Conservation (phyloP, 2,329 filamentous ascomycete genomes). For the Epichloe elymi region DNA sequence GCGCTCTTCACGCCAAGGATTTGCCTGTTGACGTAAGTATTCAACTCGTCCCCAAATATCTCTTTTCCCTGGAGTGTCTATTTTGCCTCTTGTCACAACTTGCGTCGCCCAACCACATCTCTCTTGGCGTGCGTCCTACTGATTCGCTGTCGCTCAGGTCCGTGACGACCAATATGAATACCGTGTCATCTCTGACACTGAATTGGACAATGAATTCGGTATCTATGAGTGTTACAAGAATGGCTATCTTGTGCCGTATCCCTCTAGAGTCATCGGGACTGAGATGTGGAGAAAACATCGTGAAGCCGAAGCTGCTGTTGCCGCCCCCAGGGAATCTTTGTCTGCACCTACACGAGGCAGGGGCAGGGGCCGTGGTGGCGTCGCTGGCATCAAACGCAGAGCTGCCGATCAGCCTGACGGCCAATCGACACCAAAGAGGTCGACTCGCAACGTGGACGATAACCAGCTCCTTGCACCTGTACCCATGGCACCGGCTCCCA, state of each 20-base stretch:
- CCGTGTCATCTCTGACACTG: constrained; percentile 30
- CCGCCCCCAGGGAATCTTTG: constrained; percentile 13
- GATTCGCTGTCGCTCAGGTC: constrained; percentile 16
- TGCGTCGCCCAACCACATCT: background rate
- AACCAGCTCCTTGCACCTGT: constrained; percentile 12
- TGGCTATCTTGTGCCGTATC: constrained; percentile 31
- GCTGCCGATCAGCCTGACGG: constrained; percentile 36
- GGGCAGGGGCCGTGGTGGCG: constrained; percentile 21
- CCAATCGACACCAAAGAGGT: constrained; percentile 36
- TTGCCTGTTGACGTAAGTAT: constrained; percentile 37
- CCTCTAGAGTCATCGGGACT: constrained; percentile 29
- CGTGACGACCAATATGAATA: constrained; percentile 32
- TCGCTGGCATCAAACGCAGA: constrained; percentile 32
- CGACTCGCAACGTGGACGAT: constrained; percentile 21
- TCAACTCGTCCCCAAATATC: background rate
- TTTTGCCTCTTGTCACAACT: background rate
- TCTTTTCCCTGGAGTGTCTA: constrained; percentile 1
- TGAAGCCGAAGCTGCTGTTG: constrained; percentile 24
- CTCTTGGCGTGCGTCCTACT: constrained; percentile 6
- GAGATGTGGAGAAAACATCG: constrained; percentile 26
- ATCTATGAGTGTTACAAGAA: constrained; percentile 28
- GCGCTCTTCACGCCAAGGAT: constrained; percentile 27
- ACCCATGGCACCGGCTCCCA: constrained; percentile 17
- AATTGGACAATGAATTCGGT: constrained; percentile 29
- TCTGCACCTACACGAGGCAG: constrained; percentile 17